Percentiles rank a stretch among this genome's conserved stretches.
These are phyloP conservation scores for Suillus ampliporus DNA, from an alignment of 768 basidiomycete species.

Conservation along the genomic window DNA sequence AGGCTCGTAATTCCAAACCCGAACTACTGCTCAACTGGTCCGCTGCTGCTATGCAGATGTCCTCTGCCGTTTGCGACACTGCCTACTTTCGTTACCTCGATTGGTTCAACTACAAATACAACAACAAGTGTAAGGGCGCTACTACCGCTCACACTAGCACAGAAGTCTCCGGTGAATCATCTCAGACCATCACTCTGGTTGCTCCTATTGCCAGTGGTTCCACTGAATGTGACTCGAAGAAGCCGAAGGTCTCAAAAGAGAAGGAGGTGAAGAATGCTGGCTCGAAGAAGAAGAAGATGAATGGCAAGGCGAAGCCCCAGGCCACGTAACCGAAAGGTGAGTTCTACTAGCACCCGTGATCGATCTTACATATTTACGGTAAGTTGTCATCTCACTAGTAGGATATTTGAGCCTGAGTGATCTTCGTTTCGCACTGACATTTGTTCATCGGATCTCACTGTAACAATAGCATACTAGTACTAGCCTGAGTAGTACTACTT, in stretches of 20 bases:
- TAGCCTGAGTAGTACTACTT: background rate
- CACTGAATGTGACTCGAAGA: background rate
- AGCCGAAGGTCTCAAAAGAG: background rate
- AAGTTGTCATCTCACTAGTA: too few species aligned
- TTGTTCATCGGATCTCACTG: background rate
- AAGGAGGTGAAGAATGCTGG: background rate
- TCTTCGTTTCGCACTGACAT: background rate
- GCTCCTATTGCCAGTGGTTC: background rate
- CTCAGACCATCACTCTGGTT: background rate
- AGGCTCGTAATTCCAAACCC: background rate
- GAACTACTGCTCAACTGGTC: background rate
- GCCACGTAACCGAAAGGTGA: background rate
- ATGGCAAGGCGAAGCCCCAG: background rate
- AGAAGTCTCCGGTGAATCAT: background rate
- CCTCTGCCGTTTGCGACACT: background rate
- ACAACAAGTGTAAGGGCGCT: background rate
- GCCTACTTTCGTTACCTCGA: background rate
- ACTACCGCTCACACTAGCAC: background rate
- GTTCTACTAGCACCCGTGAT: too few species aligned
- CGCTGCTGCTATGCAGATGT: background rate
- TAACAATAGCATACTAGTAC: too few species aligned
- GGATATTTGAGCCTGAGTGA: background rate
- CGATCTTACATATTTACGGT: too few species aligned
- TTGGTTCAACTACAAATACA: background rate
- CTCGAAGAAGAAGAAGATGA: background rate